Percentiles rank a stretch among this genome's conserved stretches.
Evolutionary conservation across 257 asterid species (phyloP).

Genomic region (Ophiorrhiza pumila): DNA sequence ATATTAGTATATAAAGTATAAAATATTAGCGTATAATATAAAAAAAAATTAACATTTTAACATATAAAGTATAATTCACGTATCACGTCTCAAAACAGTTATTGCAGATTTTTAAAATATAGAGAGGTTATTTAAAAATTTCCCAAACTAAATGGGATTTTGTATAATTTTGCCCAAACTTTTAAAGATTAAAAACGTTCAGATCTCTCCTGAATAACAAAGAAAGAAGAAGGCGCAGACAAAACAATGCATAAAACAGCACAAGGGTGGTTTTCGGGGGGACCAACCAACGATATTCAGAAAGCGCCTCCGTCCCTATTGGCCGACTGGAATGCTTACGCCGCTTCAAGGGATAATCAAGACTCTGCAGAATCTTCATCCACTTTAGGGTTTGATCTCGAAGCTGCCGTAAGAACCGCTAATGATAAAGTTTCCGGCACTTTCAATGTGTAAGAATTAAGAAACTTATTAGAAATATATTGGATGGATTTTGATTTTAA

Average conservation of each 20-base stretch:
- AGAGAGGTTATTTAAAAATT: too few relatives aligned
- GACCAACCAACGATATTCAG: constrained; percentile 60
- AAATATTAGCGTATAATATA: too few relatives aligned
- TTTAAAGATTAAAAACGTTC: too few relatives aligned
- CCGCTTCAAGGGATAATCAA: constrained; percentile 44
- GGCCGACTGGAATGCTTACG: constrained; percentile 91
- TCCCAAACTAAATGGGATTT: too few relatives aligned
- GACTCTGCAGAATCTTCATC: constrained; percentile 43
- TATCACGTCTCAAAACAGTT: too few relatives aligned
- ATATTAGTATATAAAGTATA: too few relatives aligned
- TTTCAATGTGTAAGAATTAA: constrained; percentile 62
- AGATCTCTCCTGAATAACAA: too few relatives aligned
- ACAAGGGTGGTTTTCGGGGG: constrained; percentile 82
- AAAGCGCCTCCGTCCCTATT: constrained; percentile 60
- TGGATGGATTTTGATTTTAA: not conserved
- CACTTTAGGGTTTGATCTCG: constrained; percentile 57
- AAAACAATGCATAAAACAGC: constrained; percentile 62
- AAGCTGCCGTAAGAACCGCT: constrained; percentile 79
- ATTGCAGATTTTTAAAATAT: too few relatives aligned
- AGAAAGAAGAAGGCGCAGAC: not conserved
- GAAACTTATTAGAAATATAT: not conserved
- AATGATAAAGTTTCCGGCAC: constrained; percentile 72
- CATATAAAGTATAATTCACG: too few relatives aligned
- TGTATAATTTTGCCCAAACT: too few relatives aligned
- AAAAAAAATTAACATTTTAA: too few relatives aligned